Base-by-base conservation (phyloP, 2,329 filamentous ascomycete genomes). In the Colletotrichum tropicicola region DNA sequence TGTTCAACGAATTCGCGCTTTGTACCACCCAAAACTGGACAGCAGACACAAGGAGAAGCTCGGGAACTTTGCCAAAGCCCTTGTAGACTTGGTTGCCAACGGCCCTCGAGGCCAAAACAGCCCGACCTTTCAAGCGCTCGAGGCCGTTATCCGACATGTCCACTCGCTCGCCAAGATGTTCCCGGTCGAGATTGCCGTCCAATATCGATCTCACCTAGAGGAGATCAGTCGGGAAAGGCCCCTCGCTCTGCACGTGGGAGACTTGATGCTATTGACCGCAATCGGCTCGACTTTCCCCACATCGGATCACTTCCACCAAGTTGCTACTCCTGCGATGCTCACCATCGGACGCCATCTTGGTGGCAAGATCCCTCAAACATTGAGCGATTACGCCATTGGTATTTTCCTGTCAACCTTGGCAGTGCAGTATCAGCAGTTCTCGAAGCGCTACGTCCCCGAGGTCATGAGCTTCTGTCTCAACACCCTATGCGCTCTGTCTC, bases 261-360 rank as follows among this genome's bases (percentile, higher is more conserved):
- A 99, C 72, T 79, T 99, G 19, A 80, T 94, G 21, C 80, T 97
- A n/a, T 81, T 99, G 35, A 94, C 93, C 0, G 94, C 93, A 0
- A 88, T 98, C 65, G 89, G 91, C 41, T 89, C 89, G 2, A 92
- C 97, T 56, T 99, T 97, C 73, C 94, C 96, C 5, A 97, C 96
- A 0, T 98, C 94, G 0, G 96, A 99, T 78, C 94, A 98, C 78
- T 99, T 98, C 78, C 96, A 99, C 73, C 91, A 96, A 71, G 93
- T 98, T 35, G 91, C 93, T 41, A 99, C 96, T 2, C 96, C 96
- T 2, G 92, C 95, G 1, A 91, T 93, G 78, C 87, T 98, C 5
- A 87, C 90, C n/a, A 92, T 98, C 77, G 87, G 87, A 12, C 89
- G 93, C 58, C 98, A 92, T 78, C 85, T 99, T 25, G 93, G 91